These are phyloP conservation scores for Podospora anserina DNA, from an alignment of 495 filamentous ascomycete genomes.

Conservation along the genomic window DNA sequence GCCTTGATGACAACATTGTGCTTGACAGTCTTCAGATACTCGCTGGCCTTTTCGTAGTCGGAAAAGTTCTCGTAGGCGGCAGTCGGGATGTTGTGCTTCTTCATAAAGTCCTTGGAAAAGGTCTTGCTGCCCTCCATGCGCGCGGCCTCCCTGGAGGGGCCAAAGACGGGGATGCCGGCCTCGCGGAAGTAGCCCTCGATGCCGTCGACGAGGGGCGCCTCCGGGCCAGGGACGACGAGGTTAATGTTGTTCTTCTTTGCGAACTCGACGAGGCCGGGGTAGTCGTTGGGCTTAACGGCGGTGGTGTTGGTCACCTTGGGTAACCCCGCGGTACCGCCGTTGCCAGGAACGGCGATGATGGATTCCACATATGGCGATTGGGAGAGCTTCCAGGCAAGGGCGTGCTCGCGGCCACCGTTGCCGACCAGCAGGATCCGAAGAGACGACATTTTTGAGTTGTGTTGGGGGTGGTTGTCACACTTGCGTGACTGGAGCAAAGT, in stretches of 20 bases:
- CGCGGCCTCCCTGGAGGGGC: conserved; percentile 80
- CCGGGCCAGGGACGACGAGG: conserved; percentile 85
- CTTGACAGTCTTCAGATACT: conserved; percentile 69
- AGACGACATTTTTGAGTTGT: conserved; percentile 27
- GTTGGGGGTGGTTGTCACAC: not conserved
- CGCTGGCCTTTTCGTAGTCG: conserved; percentile 69
- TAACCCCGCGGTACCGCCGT: conserved; percentile 79
- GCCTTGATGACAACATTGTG: conserved; percentile 90
- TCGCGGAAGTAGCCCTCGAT: conserved; percentile 78
- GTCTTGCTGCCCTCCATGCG: conserved; percentile 94
- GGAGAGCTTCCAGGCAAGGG: conserved; percentile 88
- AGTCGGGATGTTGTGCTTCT: conserved; percentile 83
- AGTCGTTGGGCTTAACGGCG: conserved; percentile 66
- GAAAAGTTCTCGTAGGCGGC: conserved; percentile 86
- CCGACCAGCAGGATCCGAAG: conserved; percentile 78
- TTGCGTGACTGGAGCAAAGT: not conserved
- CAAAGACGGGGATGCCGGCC: conserved; percentile 79
- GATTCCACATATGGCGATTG: conserved; percentile 67
- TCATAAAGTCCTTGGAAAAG: conserved; percentile 98
- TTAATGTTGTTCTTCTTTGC: conserved; percentile 72
- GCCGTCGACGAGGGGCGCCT: conserved; percentile 90
- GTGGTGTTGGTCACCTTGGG: conserved; percentile 70
- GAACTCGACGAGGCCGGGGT: conserved; percentile 68
- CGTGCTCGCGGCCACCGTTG: conserved; percentile 91
- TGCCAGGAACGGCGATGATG: conserved; percentile 72